Conservation (phyloP, 176 grass and related monocot species). For the Bolboschoenus planiculmis region DNA sequence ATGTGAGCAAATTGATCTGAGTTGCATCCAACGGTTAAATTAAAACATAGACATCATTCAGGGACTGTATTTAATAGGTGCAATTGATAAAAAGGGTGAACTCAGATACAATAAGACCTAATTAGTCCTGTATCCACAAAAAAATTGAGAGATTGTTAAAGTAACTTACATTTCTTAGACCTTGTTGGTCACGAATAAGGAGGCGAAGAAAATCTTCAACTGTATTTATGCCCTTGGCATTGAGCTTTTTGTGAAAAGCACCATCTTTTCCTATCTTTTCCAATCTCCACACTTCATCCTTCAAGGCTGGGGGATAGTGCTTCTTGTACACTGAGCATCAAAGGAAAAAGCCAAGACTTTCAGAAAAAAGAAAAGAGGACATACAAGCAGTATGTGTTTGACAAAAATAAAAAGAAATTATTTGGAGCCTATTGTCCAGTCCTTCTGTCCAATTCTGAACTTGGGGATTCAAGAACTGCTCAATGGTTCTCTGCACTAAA, state of each 20-base stretch:
- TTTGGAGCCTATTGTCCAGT: not conserved
- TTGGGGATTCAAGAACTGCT: not conserved
- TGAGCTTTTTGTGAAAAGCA: conserved; percentile 71
- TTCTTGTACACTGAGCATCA: conserved; percentile 75
- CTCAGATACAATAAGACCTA: not conserved
- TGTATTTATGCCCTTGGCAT: conserved; percentile 45
- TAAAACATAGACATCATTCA: not conserved
- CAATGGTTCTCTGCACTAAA: not conserved
- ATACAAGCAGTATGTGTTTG: not conserved
- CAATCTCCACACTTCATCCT: conserved; percentile 87
- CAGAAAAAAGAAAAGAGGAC: not conserved
- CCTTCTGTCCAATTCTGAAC: not conserved
- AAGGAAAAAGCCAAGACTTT: not conserved
- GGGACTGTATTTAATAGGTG: not conserved
- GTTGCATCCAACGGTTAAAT: not conserved
- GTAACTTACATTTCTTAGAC: conserved; percentile 61
- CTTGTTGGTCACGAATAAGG: conserved; percentile 70
- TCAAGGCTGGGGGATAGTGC: conserved; percentile 71
- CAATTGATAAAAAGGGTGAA: conserved; percentile 1
- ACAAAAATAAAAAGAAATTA: not conserved
- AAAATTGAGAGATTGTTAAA: not conserved
- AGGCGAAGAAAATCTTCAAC: conserved; percentile 81
- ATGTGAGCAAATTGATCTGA: not conserved
- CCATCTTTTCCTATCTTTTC: conserved; percentile 93
- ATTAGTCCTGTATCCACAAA: not conserved